Base-by-base conservation (phyloP, 2,329 filamentous ascomycete species). In the Onygenales sp. region DNA sequence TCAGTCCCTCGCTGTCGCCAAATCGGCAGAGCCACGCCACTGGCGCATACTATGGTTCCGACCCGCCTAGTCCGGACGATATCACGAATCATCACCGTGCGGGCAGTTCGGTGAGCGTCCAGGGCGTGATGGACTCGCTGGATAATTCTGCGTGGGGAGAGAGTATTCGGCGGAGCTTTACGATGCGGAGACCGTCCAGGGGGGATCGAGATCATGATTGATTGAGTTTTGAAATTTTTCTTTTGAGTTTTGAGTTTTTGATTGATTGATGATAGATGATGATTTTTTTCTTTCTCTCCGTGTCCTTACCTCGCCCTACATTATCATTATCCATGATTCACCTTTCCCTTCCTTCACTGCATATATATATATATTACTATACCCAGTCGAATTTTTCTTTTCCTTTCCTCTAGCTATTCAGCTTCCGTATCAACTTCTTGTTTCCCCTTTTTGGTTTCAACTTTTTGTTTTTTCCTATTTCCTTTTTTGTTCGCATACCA, bases 61-160 rank as follows among this genome's bases (percentile, higher is more conserved):
- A 37, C 11, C 27, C 44, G 44, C 52, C 59, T 47, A 57, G 33
- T 21, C 58, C 34, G 31, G 58, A 42, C 10, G 52, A 53, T 58
- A 48, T 61, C 51, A n/a, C 63, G 54, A 51, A 70, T 69, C 61
- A 80, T 77, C 64, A 81, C 61, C 74, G 85, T 43, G 80, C 83
- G 27, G 82, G 80, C 52, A 90, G 86, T 67, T 77, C 78, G 4
- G 84, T 91, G 54, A 88, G 83, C 63, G 84, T 85, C 49, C 81
- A 84, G 47, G 86, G 90, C 62, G 87, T 94, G 60, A 82, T 91
- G 67, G 84, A 90, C 60, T 87, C 93, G 65, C 78, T 97, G 52
- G 88, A 93, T 63, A 87, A 92, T 63, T 93, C 88, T 14, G 85
- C 87, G 13, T 97, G 92, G 92, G 88, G 92, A 50, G 88, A 95